phyloP scores from a whole-genome alignment of 1,139 yeast genomes.

The Kodamaea plutei region DNA sequence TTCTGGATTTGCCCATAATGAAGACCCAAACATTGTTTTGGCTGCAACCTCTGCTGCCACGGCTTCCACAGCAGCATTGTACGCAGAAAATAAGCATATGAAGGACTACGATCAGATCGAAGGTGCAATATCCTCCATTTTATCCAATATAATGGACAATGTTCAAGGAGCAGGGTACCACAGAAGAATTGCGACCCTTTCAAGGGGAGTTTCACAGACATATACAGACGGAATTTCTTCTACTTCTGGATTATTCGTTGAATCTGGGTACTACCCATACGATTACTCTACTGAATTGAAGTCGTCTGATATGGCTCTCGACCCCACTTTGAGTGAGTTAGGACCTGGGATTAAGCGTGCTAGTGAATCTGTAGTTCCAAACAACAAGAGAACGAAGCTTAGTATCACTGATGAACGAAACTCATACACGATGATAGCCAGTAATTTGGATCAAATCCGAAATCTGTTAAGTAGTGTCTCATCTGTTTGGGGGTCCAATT shows the following conservation, averaged over 20 bases:
- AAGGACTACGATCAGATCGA: constrained; percentile 17
- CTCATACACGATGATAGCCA: constrained; percentile 12
- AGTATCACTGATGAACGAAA: constrained; percentile 10
- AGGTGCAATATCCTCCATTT: constrained; percentile 22
- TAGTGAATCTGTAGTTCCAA: background rate
- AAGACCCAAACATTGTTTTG: constrained; percentile 35
- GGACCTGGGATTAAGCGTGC: constrained; percentile 1
- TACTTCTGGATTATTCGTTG: no score
- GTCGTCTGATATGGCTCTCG: constrained; percentile 3
- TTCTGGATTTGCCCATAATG: constrained; percentile 30
- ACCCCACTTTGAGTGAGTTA: constrained; percentile 5
- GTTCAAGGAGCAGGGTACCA: constrained; percentile 22
- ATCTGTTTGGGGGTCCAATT: constrained; percentile 16
- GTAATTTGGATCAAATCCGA: constrained; percentile 14
- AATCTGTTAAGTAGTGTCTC: constrained; percentile 12
- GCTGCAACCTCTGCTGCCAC: constrained; percentile 39
- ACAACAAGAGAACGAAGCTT: constrained; percentile 10
- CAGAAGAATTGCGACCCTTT: constrained; percentile 29
- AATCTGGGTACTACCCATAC: no score
- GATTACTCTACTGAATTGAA: background rate
- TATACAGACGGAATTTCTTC: no score
- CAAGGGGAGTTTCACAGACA: constrained; percentile 27
- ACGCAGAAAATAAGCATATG: constrained; percentile 16
- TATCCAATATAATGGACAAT: constrained; percentile 28
- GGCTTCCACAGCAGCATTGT: constrained; percentile 35